Evolutionary conservation across 2,329 filamentous ascomycete genomes (phyloP).

Genomic region (Aspergillus hortae): DNA sequence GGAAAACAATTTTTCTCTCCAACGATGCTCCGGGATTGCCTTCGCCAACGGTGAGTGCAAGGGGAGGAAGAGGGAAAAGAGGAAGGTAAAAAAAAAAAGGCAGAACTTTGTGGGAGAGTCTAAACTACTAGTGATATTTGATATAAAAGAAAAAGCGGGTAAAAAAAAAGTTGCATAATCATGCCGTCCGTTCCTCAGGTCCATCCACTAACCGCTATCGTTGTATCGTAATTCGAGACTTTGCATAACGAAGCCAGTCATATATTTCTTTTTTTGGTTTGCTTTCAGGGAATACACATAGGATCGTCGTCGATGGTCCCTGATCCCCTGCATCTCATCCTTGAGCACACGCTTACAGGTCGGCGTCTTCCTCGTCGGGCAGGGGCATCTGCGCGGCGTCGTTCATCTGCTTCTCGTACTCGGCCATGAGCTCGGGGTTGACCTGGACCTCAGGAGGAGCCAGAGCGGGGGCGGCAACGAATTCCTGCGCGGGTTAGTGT

Average conservation of each 20-base stretch:
- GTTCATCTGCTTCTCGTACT: slow-evolving; percentile 88
- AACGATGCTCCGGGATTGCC: background rate
- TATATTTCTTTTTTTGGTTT: background rate
- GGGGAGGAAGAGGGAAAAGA: background rate
- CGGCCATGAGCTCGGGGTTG: slow-evolving; percentile 73
- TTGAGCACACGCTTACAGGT: slow-evolving; percentile 39
- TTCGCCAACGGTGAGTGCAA: background rate
- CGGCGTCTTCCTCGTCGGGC: slow-evolving; percentile 86
- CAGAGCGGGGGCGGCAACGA: slow-evolving; percentile 91
- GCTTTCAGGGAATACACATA: slow-evolving; percentile 9
- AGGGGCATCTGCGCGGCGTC: slow-evolving; percentile 77
- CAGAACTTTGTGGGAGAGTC: slow-evolving; percentile 20
- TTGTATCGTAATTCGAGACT: slow-evolving; percentile 35
- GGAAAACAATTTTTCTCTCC: background rate
- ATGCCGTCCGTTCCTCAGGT: slow-evolving; percentile 31
- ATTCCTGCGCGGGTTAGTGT: slow-evolving; percentile 62
- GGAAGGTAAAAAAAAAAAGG: slow-evolving; percentile 3
- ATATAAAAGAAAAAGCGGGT: slow-evolving; percentile 15
- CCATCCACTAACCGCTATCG: slow-evolving; percentile 31
- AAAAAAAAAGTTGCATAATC: slow-evolving; percentile 27
- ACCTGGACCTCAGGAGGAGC: slow-evolving; percentile 90
- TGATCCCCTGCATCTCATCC: slow-evolving; percentile 7
- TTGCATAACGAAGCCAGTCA: slow-evolving; percentile 21
- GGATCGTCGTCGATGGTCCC: slow-evolving; percentile 4
- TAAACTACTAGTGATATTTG: slow-evolving; percentile 27